Base-by-base conservation (phyloP, 2,329 filamentous ascomycete species). In the Truncatella angustata region DNA sequence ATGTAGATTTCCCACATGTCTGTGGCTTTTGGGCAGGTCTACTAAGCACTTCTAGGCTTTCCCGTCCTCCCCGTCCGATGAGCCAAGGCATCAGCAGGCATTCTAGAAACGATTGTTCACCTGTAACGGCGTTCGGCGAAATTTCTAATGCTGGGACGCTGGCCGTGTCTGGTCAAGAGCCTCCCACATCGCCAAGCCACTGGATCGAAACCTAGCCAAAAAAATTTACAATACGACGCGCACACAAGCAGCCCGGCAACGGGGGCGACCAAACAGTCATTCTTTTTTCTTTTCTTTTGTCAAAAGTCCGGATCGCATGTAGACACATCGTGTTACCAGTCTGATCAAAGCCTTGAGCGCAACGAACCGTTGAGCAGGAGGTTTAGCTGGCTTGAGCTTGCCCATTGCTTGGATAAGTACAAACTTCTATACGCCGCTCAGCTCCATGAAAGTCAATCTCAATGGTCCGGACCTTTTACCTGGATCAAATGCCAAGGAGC, bases 141-240 rank as follows among this genome's bases (percentile, higher is more conserved):
- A 46, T 46, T 46, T 10, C 26, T 32, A 23, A 5, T n/a, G 40
- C 30, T 46, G 16, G 30, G 43, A 26, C n/a, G 18, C 28, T 28
- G 43, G 26, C 43, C 30, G 18, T 20, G 26, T 16, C 18, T 16
- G 24, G 24, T 24, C n/a, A 46, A 26, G n/a, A 32, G 43, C 24
- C 43, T 46, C 43, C 11, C 43, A 26, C 43, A 46, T 46, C 30
- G 43, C 43, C 43, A 46, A 46, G 43, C 43, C 43, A 16, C 43
- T 46, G 43, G 43, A 16, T 30, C 43, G 30, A 18, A 21, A 46
- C 43, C 28, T 32, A 23, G 30, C n/a, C 26, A 32, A 30, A 35
- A 46, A 46, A 34, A 20, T 46, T 46, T 34, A 32, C 43, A 7
- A 24, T 28, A 24, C 21, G 23, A 43, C 40, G 23, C 40, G 40